These are phyloP conservation scores for Polyplosphaeria fusca DNA, from an alignment of 495 filamentous ascomycete genomes.

Conservation along the genomic window DNA sequence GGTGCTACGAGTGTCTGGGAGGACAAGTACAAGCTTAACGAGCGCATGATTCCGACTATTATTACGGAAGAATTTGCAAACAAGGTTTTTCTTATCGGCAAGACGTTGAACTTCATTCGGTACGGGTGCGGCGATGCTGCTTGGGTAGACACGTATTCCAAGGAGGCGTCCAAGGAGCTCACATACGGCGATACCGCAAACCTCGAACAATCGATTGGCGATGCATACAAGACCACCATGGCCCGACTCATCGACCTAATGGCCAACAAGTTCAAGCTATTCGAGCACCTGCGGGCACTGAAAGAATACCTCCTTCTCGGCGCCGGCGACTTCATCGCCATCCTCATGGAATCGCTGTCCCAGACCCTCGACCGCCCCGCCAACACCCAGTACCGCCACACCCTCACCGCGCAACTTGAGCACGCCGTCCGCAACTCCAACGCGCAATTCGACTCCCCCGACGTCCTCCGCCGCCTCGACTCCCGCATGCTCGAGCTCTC, in stretches of 20 bases:
- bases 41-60: conserved; percentile 85
- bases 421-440: conserved; percentile 97
- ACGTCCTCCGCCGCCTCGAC: conserved; percentile 88
- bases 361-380: conserved; percentile 93
- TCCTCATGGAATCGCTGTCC: conserved; percentile 94
- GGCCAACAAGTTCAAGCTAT: conserved; percentile 87
- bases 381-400: conserved; percentile 90
- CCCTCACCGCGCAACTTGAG: conserved; percentile 91
- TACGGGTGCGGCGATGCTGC: conserved; percentile 88
- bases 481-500: conserved; percentile 93
- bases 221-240: conserved; percentile 97
- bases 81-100: conserved; percentile 95
- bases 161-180: conserved; percentile 85
- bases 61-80: conserved; percentile 88
- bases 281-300: conserved; percentile 85
- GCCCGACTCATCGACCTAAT: conserved; percentile 90
- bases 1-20: conserved; percentile 93
- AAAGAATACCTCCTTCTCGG: conserved; percentile 94
- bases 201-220: conserved; percentile 87
- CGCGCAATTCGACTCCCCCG: conserved; percentile 90
- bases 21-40: conserved; percentile 87
- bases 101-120: conserved; percentile 96
- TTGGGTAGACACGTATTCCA: conserved; percentile 97
- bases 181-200: conserved; percentile 91
- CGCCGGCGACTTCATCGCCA: conserved; percentile 94